Conservation (phyloP, 75 land plant genomes). For the Selaginella moellendorffii region DNA sequence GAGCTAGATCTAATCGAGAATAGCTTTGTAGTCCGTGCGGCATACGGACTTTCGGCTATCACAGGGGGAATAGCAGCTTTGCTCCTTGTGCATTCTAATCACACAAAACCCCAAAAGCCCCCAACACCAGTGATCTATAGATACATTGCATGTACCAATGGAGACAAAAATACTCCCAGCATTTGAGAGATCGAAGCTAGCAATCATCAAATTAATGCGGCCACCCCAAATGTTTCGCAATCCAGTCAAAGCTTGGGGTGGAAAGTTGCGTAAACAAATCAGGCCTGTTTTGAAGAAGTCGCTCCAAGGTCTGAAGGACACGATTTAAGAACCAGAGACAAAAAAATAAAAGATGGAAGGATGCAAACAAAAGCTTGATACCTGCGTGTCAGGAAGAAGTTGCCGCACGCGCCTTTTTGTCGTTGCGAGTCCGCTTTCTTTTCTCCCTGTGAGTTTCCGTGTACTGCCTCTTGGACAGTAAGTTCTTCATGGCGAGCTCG, state of each 20-base stretch:
- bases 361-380: too few relatives aligned
- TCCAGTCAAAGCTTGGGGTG: too few relatives aligned
- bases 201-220: too few relatives aligned
- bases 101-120: not conserved
- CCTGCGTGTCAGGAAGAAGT: too few relatives aligned
- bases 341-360: too few relatives aligned
- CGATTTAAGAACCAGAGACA: too few relatives aligned
- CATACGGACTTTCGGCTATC: not conserved
- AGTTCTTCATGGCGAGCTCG: conserved; percentile 44
- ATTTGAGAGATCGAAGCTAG: too few relatives aligned
- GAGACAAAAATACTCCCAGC: not conserved
- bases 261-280: too few relatives aligned
- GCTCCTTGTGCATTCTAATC: not conserved
- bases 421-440: conserved; percentile 67
- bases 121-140: not conserved
- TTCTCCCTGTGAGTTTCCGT: conserved; percentile 52
- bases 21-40: not conserved
- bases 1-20: not conserved
- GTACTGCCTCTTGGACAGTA: conserved; percentile 57
- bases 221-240: too few relatives aligned
- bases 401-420: too few relatives aligned
- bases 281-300: too few relatives aligned
- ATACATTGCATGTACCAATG: not conserved
- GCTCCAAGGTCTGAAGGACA: too few relatives aligned
- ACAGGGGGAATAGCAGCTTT: not conserved